Base-by-base conservation (phyloP, 1,139 yeast genomes). In the Kodamaea alishanica region DNA sequence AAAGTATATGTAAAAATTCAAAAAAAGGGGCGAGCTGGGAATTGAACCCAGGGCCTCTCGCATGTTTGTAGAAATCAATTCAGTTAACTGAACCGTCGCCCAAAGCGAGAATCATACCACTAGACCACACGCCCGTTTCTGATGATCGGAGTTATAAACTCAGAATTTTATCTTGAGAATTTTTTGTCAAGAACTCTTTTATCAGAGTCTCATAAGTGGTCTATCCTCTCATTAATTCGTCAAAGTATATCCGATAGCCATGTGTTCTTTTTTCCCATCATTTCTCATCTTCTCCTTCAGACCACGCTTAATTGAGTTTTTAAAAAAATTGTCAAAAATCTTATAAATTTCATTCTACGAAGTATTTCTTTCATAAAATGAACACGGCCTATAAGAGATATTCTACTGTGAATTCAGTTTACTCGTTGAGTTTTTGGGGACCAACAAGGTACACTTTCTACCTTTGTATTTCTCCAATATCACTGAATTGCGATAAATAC, bases 21-120 rank as follows among this genome's bases (percentile, higher is more conserved):
- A 15, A 4, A 15, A 42, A 45, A n/a, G 60, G 60, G 60, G 60
- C 59, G 54, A 48, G 54, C 60, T 54, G 60, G 60, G 60, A 55
- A 54, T 55, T 55, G 59, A 55, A 55, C 60, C 60, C 60, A 54
- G 60, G 59, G 58, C 60, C 60, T 55, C 60, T 54, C 60, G 55
- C 60, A 54, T 50, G 43, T 39, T 54, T 54, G 56, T 37, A 38
- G 9, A 15, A 15, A 24, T 22, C 15, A 11, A 10, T 11, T 28
- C 33, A 40, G 41, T 34, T 2, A 30, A 23, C 35, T 33, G 39
- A 35, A 30, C 25, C 25, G 32, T 30, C 28, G 28, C 49, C 49
- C 49, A 44, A 45, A 45, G 49, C 49, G 49, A 45, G 47, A 45
- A 45, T 45, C 49, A 45, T 45, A 45, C 49, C 49, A 43, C 49